Evolutionary conservation across 2,329 filamentous ascomycete species (phyloP).

Genomic region (Cladophialophora yegresii): DNA sequence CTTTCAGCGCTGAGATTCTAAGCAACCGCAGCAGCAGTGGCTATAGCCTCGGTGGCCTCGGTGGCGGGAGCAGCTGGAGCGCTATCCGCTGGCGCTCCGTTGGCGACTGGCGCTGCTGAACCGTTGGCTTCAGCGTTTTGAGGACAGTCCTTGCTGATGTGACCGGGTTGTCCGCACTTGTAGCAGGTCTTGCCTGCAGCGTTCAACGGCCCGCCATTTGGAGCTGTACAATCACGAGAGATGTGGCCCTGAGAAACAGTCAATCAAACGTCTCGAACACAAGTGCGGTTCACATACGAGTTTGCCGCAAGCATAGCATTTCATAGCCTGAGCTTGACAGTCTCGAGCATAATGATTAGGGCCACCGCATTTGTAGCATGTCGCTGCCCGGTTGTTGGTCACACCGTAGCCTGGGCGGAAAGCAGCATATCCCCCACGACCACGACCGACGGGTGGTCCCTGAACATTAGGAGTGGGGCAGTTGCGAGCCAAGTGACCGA

Average conservation of each 20-base stretch:
- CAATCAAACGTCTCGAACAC: constrained; percentile 7
- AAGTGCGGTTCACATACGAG: constrained; percentile 50
- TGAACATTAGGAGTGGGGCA: constrained; percentile 76
- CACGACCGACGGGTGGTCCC: constrained; percentile 69
- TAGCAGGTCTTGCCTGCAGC: constrained; percentile 98
- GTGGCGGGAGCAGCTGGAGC: constrained; percentile 28
- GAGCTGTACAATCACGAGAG: constrained; percentile 90
- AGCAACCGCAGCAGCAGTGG: constrained; percentile 31
- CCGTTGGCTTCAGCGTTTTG: constrained; percentile 62
- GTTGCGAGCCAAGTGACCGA: constrained; percentile 87
- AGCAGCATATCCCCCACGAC: constrained; percentile 60
- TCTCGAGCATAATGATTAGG: constrained; percentile 98
- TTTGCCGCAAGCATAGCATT: constrained; percentile 97
- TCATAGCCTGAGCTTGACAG: constrained; percentile 97
- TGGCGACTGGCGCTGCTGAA: constrained; percentile 28
- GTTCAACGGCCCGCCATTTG: constrained; percentile 93
- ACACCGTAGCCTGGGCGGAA: constrained; percentile 72
- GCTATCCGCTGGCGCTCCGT: constrained; percentile 31
- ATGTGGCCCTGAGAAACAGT: constrained; percentile 67
- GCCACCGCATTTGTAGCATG: constrained; percentile 71
- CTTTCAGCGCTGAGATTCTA: constrained; percentile 9
- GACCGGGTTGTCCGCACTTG: constrained; percentile 90
- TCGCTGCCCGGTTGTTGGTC: constrained; percentile 55
- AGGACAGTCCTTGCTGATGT: constrained; percentile 95
- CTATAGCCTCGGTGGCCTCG: constrained; percentile 26